phyloP scores from a whole-genome alignment of 768 basidiomycete genomes.

The Amanita subjunquillea region DNA sequence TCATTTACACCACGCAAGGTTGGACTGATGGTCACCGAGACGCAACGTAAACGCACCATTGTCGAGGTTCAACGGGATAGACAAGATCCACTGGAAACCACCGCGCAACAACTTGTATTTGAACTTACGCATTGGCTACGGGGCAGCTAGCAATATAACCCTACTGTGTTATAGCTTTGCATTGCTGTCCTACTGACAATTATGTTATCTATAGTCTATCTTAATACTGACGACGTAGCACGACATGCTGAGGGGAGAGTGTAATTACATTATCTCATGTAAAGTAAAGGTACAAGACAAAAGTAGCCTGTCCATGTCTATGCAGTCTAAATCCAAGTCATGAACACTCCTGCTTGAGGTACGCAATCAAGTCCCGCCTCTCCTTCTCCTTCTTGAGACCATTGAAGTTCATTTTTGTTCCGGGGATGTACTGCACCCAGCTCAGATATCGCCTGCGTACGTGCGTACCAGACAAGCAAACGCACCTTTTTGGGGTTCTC shows the following conservation, averaged over 20 bases:
- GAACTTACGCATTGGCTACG: constrained; percentile 32
- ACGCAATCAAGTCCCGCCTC: constrained; percentile 86
- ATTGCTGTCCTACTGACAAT: no score
- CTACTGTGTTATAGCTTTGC: no score
- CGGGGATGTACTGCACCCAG: constrained; percentile 69
- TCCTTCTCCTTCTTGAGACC: constrained; percentile 99
- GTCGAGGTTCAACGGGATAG: constrained; percentile 37
- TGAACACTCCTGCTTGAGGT: constrained; percentile 48
- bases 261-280: no score
- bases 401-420: constrained; percentile 98
- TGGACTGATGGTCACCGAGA: constrained; percentile 23
- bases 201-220: no score
- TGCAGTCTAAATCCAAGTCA: no score
- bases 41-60: constrained; percentile 37
- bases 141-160: no score
- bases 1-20: constrained; percentile 33
- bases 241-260: no score
- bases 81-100: constrained; percentile 46
- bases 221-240: no score
- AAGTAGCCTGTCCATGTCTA: no score
- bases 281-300: no score
- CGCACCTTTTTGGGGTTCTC: constrained; percentile 95
- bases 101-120: constrained; percentile 41
- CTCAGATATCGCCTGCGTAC: neutral
- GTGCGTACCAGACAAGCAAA: neutral